Conservation (phyloP, 768 basidiomycete species). For the Boletus subcaerulescens region DNA sequence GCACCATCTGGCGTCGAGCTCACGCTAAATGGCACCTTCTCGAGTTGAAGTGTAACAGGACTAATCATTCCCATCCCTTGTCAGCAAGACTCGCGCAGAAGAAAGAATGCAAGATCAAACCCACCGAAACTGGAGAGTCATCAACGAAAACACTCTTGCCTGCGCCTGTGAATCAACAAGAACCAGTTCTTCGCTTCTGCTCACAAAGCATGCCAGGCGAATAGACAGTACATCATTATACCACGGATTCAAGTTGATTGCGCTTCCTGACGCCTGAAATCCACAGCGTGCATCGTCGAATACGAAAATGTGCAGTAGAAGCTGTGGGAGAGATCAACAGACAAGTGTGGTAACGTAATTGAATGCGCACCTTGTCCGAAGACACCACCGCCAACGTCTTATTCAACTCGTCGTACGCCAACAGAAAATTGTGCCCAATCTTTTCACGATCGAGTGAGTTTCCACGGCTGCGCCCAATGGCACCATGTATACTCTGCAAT, state of each 20-base stretch:
- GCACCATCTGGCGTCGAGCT: constrained; percentile 55
- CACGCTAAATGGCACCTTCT: constrained; percentile 27
- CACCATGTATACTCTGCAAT: constrained; percentile 29
- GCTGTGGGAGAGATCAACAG: constrained; percentile 14
- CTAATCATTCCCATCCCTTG: constrained; percentile 21
- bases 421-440: constrained; percentile 41
- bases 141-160: constrained; percentile 51
- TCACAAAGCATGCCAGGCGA: constrained; percentile 41
- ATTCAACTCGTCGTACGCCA: constrained; percentile 53
- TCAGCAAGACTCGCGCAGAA: constrained; percentile 1
- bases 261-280: constrained; percentile 40
- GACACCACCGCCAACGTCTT: constrained; percentile 47
- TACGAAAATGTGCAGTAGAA: constrained; percentile 43
- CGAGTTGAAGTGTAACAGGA: constrained; percentile 43
- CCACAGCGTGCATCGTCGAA: constrained; percentile 43
- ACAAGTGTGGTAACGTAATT: accelerated
- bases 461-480: constrained; percentile 25
- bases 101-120: neutral
- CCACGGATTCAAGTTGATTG: constrained; percentile 43
- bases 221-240: constrained; percentile 34
- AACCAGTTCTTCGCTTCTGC: constrained; percentile 50
- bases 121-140: constrained; percentile 39
- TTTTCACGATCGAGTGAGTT: constrained; percentile 44
- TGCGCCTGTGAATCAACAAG: constrained; percentile 44
- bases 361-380: constrained; percentile 36